Base-by-base conservation (phyloP, 2,329 filamentous ascomycete genomes). In the Zymoseptoria crescenta region DNA sequence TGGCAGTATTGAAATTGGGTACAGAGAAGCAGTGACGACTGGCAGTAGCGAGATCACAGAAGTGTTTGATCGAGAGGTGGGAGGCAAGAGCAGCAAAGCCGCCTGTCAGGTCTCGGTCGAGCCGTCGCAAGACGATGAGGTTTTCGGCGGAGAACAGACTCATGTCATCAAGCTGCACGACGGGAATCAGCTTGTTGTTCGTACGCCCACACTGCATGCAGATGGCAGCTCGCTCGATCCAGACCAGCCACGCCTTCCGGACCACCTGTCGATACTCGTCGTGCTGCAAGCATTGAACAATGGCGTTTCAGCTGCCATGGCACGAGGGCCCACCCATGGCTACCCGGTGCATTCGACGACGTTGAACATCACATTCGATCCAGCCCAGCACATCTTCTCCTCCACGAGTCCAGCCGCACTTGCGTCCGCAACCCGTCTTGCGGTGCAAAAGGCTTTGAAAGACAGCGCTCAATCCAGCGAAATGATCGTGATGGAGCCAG, bases 1-100 rank as follows among this genome's bases (percentile, higher is more conserved):
- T 79, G 92, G 93, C 10, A 87, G 86, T 56, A 96, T 99, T 62
- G 89, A 96, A 68, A 96, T 99, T 61, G 91, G 95, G 65, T 99
- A 97, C 75, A 87, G 95, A 57, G 94, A 99, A 75, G 87, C 86
- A 53, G 77, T 94, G 8, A 83, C 85, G 0, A 77, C 78, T 2
- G 68, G 80, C 0, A 87, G 86, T 0, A 71, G 72, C 0, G 75
- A 82, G 0, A 80, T 86, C 45, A 83, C 81, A 24, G 81, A 83
- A 56, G 76, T 85, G 4, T 91, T 91, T 69, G 91, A 96, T 67
- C 87, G 86, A 50, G 84, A 88, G 4, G 84, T 96, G 20, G 89
- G 88, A 6, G 89, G 91, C 51, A 93, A 91, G 69, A 78, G 83
- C 50, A 88, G 89, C 8, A 91, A 86, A 71, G 92, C 90, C 3